Evolutionary conservation across 495 filamentous ascomycete species (phyloP), one percentile per base, ranked within the genome.

Genomic region (Collariella sp.): DNA sequence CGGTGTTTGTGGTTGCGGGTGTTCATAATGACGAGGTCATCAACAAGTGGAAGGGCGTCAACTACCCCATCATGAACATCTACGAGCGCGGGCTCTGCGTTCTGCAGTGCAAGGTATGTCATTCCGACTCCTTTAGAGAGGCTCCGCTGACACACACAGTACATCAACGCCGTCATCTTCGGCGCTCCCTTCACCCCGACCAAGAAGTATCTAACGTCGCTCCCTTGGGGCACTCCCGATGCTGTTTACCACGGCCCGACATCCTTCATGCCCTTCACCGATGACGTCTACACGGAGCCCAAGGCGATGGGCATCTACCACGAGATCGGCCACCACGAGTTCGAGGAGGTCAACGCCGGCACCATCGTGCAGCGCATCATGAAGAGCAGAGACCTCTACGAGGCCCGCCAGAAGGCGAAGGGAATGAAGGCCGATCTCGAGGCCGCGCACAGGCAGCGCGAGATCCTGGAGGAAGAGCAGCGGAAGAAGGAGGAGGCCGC

Each of bases 61-160:
- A 99, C 69, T 97, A 96, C 66, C 93, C 93, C 1, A 96, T 99
- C 67, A 99, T 97, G 93, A 96, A 96, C 71, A 89, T 97, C 36
- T 95, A 90, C 62, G 93, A 99, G 76, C 83, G 93, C 46, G 89
- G 89, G 6, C 82, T 99, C 19, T 97, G 93, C 67, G 93, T 96
- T 38, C 77, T 96, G 31, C 93, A 97, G 61, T 99, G 93, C 67
- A 81, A 82, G 59, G 89, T 93, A 76, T 59, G 84, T 47, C 22
- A 15, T 26, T 10, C 38, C 13, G 19, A 12, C 1, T 6, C 29
- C 16, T 12, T 19, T 26, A 7, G 5, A 16, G 39, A 12, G n/a
- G 7, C 7, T 12, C 34, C 39, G 51, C 60, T 63, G 20, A 58
- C 42, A 13, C 7, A 9, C 12, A 12, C 13, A 96, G 88, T 95